These are phyloP conservation scores for Picea abies DNA, from an alignment of 83 land plant genomes.

Conservation along the genomic window DNA sequence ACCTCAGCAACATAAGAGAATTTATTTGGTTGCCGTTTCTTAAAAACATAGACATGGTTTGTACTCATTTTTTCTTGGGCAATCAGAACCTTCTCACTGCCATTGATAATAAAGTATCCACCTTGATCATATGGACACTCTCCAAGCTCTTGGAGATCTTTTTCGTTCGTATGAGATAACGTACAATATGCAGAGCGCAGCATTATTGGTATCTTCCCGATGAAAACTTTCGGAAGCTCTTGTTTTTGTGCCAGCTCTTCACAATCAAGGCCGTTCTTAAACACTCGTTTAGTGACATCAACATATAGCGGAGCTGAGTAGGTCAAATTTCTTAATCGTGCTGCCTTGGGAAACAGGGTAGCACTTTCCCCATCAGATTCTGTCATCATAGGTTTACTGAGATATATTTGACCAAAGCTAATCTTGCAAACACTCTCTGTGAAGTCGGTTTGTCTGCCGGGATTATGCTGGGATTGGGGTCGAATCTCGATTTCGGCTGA, in stretches of 20 bases:
- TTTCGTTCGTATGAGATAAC: constrained; percentile 86
- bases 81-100: constrained; percentile 98
- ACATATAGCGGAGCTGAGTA: constrained; percentile 86
- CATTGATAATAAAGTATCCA: constrained; percentile 97
- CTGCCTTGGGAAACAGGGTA: constrained; percentile 91
- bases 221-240: too few relatives aligned
- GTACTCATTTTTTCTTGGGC: constrained; percentile 66
- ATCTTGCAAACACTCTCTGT: constrained; percentile 87
- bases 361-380: constrained; percentile 91
- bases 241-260: constrained; percentile 93
- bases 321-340: constrained; percentile 33
- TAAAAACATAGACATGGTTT: constrained; percentile 88
- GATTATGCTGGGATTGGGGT: constrained; percentile 98
- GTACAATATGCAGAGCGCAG: constrained; percentile 98
- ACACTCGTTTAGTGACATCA: constrained; percentile 41
- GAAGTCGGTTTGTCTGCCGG: constrained; percentile 88
- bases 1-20: constrained; percentile 98
- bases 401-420: constrained; percentile 72
- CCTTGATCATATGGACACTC: constrained; percentile 99
- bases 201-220: constrained; percentile 89
- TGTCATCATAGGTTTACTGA: too few relatives aligned
- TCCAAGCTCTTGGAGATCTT: constrained; percentile 97
- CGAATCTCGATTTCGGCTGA: constrained; percentile 93
- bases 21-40: constrained; percentile 97
- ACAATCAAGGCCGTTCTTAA: constrained; percentile 92